Evolutionary conservation across 2,329 filamentous ascomycete genomes (phyloP), one percentile per base, ranked within the genome.

Genomic region (Pseudocercospora vitis): DNA sequence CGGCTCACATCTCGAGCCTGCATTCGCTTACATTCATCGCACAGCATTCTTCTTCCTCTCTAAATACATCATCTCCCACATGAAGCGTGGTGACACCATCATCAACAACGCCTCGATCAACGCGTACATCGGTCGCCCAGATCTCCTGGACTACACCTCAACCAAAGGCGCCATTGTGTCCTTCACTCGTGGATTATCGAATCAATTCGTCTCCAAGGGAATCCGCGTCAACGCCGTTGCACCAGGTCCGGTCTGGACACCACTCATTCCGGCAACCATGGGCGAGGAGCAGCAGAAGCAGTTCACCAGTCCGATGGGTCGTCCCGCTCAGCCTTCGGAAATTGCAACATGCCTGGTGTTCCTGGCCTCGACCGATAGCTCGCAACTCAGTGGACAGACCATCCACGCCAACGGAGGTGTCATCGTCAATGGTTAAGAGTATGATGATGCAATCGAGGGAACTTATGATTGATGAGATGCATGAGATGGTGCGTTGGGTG

Each of bases 51-150:
- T 91, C 77, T 92, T 85, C 74, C 77, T 92, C 29, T 80, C 88
- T 56, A 94, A 94, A 70, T 89, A 91, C 66, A 73, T 80, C 9
- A 77, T 94, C 8, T 84, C 83, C 0, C 86, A 91, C 71, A 87
- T 94, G 83, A 81, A 82, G 66, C 70, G 71, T n/a, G 89, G 89
- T 29, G 80, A 83, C 52, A 84, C 83, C 21, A 90, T 95, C 69
- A 90, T 95, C 79, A 94, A 92, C 76, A 91, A 89, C 68, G 85
- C 88, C 39, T 91, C 87, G 26, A 85, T 94, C 68, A 92, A 92
- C 69, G 87, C 85, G 21, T 94, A 92, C 73, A 81, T 91, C 53
- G 89, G 89, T 32, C 86, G 88, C 1, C 85, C 86, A 0, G 88
- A 92, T 64, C 79, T 92, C 1, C 81, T 94, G 45, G 88, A 94